Evolutionary conservation across 2,329 filamentous ascomycete species (phyloP), one percentile per base, ranked within the genome.

Genomic region (Ophiostoma angusticollis): DNA sequence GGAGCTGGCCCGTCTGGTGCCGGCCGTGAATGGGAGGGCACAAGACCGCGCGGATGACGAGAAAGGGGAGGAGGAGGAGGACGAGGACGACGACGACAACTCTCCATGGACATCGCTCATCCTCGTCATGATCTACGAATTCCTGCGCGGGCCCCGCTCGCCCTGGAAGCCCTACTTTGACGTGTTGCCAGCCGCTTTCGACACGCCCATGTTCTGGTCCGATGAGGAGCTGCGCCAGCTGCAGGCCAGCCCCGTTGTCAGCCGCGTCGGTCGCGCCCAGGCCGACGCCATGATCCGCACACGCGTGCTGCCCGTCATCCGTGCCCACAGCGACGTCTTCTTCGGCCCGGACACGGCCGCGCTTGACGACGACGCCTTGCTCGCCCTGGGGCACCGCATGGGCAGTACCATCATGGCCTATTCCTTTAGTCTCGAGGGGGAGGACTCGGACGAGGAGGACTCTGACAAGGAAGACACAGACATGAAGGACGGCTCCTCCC

Each of bases 351-450:
- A 45, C 0, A 56, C 54, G 0, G 47, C 44, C 6, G 48, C 45
- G 2, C 53, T 62, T 6, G 52, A 47, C 11, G 69, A 74, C 19
- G 58, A 60, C 2, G 58, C 68, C 18, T 55, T 76, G 2, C 45
- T 72, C 2, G 45, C 48, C 7, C 53, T 77, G 14, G 80, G 82
- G 37, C 85, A 93, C 55, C 70, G 75, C 8, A 87, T 93, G 78
- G 86, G 83, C 1, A 87, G 80, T 44, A 76, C 81, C 13, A 89
- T 94, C 48, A 93, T 94, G 85, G 80, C 85, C 0, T 94, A 93
- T 54, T 85, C 85, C 0, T 94, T 94, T 54, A 47, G 43, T 18
- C 39, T 49, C 2, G 86, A 94, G 49, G 70, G 93, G 6, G 72
- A 74, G 34, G 65, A 64, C 7, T 60, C 63, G 5, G 60, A 58